Evolutionary conservation across 2,329 filamentous ascomycete species (phyloP).

Genomic region (Sarocladiaceae sp.): DNA sequence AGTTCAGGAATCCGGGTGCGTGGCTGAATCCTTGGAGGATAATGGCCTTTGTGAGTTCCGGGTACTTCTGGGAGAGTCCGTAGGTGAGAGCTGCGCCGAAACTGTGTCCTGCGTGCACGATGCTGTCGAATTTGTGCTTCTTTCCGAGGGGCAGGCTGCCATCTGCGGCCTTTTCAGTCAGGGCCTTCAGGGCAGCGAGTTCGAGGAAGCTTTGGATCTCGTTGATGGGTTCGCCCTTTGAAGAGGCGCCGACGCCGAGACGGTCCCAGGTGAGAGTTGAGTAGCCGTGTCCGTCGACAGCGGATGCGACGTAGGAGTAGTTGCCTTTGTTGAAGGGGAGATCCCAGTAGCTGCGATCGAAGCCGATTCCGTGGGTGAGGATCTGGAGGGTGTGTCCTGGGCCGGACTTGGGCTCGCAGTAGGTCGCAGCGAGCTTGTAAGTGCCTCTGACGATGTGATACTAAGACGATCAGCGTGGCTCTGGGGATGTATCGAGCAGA

Average conservation of each 20-base stretch:
- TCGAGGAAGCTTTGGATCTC: slow-evolving; percentile 57
- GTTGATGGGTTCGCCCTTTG: slow-evolving; percentile 54
- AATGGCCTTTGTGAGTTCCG: slow-evolving; percentile 51
- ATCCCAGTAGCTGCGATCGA: slow-evolving; percentile 56
- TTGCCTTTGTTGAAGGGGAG: slow-evolving; percentile 51
- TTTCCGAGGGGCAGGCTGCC: slow-evolving; percentile 37
- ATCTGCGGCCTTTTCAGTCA: slow-evolving; percentile 46
- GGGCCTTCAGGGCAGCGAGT: slow-evolving; percentile 49
- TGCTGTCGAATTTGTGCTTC: slow-evolving; percentile 31
- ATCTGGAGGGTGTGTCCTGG: slow-evolving; percentile 33
- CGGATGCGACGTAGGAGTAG: slow-evolving; percentile 57
- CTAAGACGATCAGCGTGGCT: slow-evolving; percentile 19
- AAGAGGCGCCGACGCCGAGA: slow-evolving; percentile 55
- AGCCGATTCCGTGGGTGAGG: slow-evolving; percentile 37
- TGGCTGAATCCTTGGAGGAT: slow-evolving; percentile 57
- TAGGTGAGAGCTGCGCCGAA: slow-evolving; percentile 59
- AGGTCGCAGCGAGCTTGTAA: slow-evolving; percentile 56
- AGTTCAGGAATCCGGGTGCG: slow-evolving; percentile 37
- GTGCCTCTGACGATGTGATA: slow-evolving; percentile 46
- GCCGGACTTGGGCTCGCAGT: slow-evolving; percentile 52
- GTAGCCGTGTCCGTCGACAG: slow-evolving; percentile 51
- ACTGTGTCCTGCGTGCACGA: slow-evolving; percentile 60
- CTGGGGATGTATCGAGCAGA: not conserved
- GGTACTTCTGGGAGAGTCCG: slow-evolving; percentile 46
- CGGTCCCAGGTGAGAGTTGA: slow-evolving; percentile 59